Percentiles rank a stretch among this genome's conserved stretches.
These are phyloP conservation scores for Malassezia restricta DNA, from an alignment of 1,284 basidiomycete species.

Conservation along the genomic window DNA sequence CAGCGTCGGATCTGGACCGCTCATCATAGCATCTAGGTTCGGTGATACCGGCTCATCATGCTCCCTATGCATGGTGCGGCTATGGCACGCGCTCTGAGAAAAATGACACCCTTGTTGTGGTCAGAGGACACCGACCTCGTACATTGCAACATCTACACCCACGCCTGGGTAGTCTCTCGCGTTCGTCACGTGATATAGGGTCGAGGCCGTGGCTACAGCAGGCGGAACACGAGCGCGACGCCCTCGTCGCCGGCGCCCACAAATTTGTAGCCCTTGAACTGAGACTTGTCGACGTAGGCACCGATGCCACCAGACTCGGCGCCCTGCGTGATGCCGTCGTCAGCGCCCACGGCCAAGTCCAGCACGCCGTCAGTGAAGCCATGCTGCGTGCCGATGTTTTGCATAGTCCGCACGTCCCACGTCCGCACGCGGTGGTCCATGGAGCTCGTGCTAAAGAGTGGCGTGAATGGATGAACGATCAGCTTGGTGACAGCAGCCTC, in stretches of 20 bases:
- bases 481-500: conserved; percentile 25
- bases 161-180: not conserved
- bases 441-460: conserved; percentile 56
- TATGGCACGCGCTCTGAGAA: not conserved
- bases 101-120: not conserved
- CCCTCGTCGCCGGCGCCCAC: conserved; percentile 45
- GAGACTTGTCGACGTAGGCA: conserved; percentile 23
- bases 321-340: conserved; percentile 45
- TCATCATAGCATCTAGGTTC: conserved; percentile 13
- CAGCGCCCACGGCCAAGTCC: conserved; percentile 55
- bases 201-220: not conserved
- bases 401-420: conserved; percentile 81
- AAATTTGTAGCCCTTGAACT: conserved; percentile 36
- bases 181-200: conserved; percentile 5
- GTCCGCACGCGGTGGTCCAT: conserved; percentile 72
- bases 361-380: conserved; percentile 76
- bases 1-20: not conserved
- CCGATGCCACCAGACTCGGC: conserved; percentile 44
- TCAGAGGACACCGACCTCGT: not conserved
- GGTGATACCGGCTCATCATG: conserved; percentile 12
- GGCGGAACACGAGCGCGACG: conserved; percentile 50
- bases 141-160: conserved; percentile 8
- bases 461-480: conserved; percentile 64
- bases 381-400: conserved; percentile 63
- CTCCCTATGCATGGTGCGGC: not conserved